Conservation (phyloP, 2,329 filamentous ascomycete genomes). For the Curvularia hawaiiensis region DNA sequence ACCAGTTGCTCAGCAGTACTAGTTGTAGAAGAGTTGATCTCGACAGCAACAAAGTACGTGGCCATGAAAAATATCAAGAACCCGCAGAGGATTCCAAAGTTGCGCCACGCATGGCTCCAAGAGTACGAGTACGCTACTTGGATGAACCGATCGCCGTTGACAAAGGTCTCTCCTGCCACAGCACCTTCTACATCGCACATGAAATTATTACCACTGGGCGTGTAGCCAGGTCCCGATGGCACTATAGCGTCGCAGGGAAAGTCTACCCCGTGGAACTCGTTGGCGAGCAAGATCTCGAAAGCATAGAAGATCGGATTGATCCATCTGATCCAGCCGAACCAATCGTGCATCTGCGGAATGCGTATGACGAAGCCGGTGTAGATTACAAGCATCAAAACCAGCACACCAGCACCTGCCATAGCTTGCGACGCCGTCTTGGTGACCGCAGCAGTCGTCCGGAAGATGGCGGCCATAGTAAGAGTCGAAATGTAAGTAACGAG, state of each 20-base stretch:
- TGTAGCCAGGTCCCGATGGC: constrained; percentile 46
- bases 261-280: constrained; percentile 61
- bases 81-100: constrained; percentile 66
- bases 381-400: constrained; percentile 68
- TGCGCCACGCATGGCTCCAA: constrained; percentile 59
- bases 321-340: constrained; percentile 60
- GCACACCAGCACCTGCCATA: constrained; percentile 58
- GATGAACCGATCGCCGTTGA: constrained; percentile 49
- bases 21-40: constrained; percentile 66
- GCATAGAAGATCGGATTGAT: constrained; percentile 75
- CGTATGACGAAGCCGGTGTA: constrained; percentile 72
- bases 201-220: constrained; percentile 31
- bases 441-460: constrained; percentile 75
- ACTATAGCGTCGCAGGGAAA: constrained; percentile 46
- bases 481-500: constrained; percentile 60
- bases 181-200: constrained; percentile 49
- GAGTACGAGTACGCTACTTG: constrained; percentile 41
- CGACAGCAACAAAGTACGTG: constrained; percentile 67
- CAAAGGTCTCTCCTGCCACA: constrained; percentile 45
- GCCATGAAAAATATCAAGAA: constrained; percentile 69
- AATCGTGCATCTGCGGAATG: constrained; percentile 60
- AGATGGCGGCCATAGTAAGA: constrained; percentile 79
- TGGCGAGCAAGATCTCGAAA: constrained; percentile 79
- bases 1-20: constrained; percentile 73
- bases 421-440: constrained; percentile 69